Conservation (phyloP, 441 rosid genomes). For the Dalechampia spathulata region DNA sequence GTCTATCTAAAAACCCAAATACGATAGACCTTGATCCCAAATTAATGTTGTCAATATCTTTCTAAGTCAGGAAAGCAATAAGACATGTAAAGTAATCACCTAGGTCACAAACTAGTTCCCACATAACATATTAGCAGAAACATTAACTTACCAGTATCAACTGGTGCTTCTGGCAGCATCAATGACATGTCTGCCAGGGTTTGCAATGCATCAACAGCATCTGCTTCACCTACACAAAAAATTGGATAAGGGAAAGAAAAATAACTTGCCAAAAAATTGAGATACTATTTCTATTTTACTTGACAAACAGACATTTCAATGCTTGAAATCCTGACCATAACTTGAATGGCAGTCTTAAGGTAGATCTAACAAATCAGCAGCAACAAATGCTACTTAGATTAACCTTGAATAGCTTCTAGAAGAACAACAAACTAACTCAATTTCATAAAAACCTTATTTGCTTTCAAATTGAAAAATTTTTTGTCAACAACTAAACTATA, state of each 20-base stretch:
- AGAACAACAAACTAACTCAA: neutral
- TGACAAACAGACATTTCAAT: no score
- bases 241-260: constrained; percentile 8
- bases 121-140: constrained; percentile 8
- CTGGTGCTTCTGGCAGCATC: constrained; percentile 79
- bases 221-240: constrained; percentile 46
- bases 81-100: no score
- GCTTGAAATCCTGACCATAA: no score
- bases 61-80: no score
- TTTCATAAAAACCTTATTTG: neutral
- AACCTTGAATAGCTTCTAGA: neutral
- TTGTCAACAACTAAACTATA: no score
- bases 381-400: neutral
- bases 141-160: constrained; percentile 60
- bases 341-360: no score
- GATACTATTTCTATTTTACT: no score
- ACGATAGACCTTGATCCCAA: no score
- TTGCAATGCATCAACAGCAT: constrained; percentile 62
- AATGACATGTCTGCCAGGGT: constrained; percentile 81
- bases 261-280: no score
- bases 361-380: no score
- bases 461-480: neutral
- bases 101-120: no score
- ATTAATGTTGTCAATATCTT: no score
- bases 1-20: neutral